Evolutionary conservation across 2,329 filamentous ascomycete genomes (phyloP).

Genomic region (Didymella exigua): DNA sequence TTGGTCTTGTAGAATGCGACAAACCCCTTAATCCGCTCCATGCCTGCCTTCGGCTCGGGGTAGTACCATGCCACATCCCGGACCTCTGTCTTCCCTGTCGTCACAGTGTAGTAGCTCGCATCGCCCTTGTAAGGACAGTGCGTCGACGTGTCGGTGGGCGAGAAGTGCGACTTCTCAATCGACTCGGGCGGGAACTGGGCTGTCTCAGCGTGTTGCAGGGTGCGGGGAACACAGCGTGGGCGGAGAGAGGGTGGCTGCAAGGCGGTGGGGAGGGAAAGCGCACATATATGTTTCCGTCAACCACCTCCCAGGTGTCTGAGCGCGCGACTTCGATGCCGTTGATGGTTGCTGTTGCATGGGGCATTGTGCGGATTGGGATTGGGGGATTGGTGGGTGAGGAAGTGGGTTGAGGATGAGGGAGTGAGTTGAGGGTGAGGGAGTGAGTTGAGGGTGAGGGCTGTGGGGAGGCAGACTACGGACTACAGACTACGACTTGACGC

Average conservation of each 20-base stretch:
- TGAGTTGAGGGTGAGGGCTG: too few species aligned
- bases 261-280: conserved; percentile 1
- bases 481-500: too few species aligned
- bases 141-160: conserved; percentile 55
- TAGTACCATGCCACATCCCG: conserved; percentile 67
- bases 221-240: too few species aligned
- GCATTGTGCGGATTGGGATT: conserved; percentile 22
- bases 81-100: conserved; percentile 55
- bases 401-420: too few species aligned
- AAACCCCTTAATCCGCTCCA: conserved; percentile 58
- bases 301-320: conserved; percentile 58
- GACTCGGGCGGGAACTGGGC: conserved; percentile 51
- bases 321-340: conserved; percentile 59
- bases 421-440: too few species aligned
- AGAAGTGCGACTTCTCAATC: conserved; percentile 53
- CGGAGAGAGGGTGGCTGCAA: background rate
- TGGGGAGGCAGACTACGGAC: too few species aligned
- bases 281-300: conserved; percentile 65
- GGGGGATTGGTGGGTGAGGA: background rate
- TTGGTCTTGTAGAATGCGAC: conserved; percentile 63
- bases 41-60: conserved; percentile 56
- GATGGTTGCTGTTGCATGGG: conserved; percentile 54
- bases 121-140: conserved; percentile 64
- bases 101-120: conserved; percentile 63
- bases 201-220: too few species aligned